Evolutionary conservation across 148 eudicot genomes (phyloP).

Genomic region (Camellia sinensis): DNA sequence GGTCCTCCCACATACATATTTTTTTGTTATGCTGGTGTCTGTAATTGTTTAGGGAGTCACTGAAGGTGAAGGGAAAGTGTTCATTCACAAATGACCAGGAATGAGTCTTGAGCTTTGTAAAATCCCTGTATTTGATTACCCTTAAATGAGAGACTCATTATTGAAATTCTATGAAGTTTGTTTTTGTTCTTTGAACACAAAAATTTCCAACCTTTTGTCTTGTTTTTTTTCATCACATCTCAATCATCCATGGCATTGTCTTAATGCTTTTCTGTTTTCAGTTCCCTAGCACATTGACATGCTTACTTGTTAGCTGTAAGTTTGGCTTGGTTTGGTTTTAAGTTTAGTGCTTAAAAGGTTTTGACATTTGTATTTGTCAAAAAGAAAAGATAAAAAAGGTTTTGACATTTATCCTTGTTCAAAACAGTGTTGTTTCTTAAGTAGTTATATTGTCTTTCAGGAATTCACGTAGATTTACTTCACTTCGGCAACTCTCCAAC

Average conservation of each 20-base stretch:
- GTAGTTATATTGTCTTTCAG: slow-evolving; percentile 30
- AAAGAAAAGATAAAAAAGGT: neutral
- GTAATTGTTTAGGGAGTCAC: neutral
- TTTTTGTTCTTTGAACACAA: neutral
- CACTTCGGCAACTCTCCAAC: slow-evolving; percentile 83
- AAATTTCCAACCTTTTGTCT: neutral
- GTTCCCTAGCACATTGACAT: neutral
- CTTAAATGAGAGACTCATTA: neutral
- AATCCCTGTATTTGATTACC: neutral
- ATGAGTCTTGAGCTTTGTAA: neutral
- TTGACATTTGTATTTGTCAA: no score
- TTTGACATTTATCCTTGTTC: neutral
- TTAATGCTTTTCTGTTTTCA: neutral
- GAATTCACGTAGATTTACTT: slow-evolving; percentile 53
- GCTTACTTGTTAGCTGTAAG: neutral
- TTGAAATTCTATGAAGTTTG: neutral
- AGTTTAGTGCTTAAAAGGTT: neutral
- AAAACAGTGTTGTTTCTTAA: neutral
- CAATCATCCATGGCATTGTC: neutral
- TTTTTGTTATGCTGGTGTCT: no score
- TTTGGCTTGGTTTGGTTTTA: neutral
- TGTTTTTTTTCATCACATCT: neutral
- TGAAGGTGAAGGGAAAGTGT: neutral
- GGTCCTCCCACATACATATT: neutral
- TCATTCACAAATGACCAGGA: neutral